phyloP scores from a whole-genome alignment of 768 basidiomycete genomes.

The Lanmaoa pseudosensibilis region DNA sequence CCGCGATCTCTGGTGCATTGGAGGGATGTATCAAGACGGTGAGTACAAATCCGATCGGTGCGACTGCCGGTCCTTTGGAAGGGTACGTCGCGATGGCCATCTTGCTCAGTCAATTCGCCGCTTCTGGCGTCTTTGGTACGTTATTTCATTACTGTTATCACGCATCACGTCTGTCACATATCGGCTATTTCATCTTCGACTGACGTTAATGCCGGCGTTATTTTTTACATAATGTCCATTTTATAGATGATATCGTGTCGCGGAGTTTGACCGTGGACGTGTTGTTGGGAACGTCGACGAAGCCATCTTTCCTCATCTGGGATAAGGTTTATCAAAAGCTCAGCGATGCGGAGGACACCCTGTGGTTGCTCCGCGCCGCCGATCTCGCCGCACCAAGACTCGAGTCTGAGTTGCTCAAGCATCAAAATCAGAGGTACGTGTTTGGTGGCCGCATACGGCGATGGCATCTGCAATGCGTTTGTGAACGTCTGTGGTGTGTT shows the following conservation, averaged over 20 bases:
- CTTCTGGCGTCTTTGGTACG: slow-evolving; percentile 55
- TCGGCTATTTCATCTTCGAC: neutral
- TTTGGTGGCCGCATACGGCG: neutral
- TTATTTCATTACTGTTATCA: slow-evolving; percentile 12
- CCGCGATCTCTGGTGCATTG: slow-evolving; percentile 56
- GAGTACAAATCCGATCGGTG: slow-evolving; percentile 56
- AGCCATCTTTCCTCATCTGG: slow-evolving; percentile 84
- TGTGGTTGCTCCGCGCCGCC: slow-evolving; percentile 72
- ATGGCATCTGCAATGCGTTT: too few species aligned
- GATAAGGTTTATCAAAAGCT: slow-evolving; percentile 85
- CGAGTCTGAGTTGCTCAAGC: slow-evolving; percentile 50
- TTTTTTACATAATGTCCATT: neutral
- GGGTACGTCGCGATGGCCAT: slow-evolving; percentile 77
- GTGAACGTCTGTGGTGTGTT: neutral
- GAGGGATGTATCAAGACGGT: slow-evolving; percentile 71
- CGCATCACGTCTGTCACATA: neutral
- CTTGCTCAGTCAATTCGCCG: slow-evolving; percentile 60
- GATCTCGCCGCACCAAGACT: slow-evolving; percentile 51
- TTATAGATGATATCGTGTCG: slow-evolving; percentile 46
- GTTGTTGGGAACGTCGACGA: slow-evolving; percentile 50
- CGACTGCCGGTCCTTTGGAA: slow-evolving; percentile 70
- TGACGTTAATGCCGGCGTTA: slow-evolving; percentile 1
- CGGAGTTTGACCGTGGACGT: slow-evolving; percentile 49
- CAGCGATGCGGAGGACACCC: slow-evolving; percentile 57
- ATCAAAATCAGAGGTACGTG: slow-evolving; percentile 48